Evolutionary conservation across 805 yeast genomes (phyloP).

Genomic region (Pichia nakasei): DNA sequence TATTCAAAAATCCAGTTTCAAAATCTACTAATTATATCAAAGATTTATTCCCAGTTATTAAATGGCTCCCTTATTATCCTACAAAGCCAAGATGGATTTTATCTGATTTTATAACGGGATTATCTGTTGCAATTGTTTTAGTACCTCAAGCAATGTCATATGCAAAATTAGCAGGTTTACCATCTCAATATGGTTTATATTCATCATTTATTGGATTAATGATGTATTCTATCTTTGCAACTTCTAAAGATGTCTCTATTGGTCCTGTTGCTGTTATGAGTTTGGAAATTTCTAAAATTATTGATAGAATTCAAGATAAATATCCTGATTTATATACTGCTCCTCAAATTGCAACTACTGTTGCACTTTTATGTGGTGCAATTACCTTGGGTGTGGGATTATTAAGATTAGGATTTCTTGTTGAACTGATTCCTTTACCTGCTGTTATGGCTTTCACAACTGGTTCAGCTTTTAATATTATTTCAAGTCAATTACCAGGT

Average conservation of each 20-base stretch:
- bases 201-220: slow-evolving; percentile 88
- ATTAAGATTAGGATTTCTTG: slow-evolving; percentile 73
- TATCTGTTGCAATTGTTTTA: slow-evolving; percentile 87
- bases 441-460: slow-evolving; percentile 93
- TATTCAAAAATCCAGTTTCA: slow-evolving; percentile 31
- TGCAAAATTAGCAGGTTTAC: slow-evolving; percentile 74
- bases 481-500: slow-evolving; percentile 77
- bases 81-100: slow-evolving; percentile 52
- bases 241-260: slow-evolving; percentile 91
- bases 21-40: slow-evolving; percentile 37
- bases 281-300: slow-evolving; percentile 71
- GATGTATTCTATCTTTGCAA: slow-evolving; percentile 82
- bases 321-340: slow-evolving; percentile 35
- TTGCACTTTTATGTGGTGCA: slow-evolving; percentile 76
- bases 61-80: slow-evolving; percentile 85
- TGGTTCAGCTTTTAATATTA: slow-evolving; percentile 81
- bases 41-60: slow-evolving; percentile 67
- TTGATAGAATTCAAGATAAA: slow-evolving; percentile 49
- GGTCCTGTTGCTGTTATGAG: slow-evolving; percentile 98
- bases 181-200: slow-evolving; percentile 79
- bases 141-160: slow-evolving; percentile 96
- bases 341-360: slow-evolving; percentile 71
- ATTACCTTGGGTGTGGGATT: slow-evolving; percentile 78
- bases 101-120: slow-evolving; percentile 81
- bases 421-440: slow-evolving; percentile 82